Evolutionary conservation across 441 rosid species (phyloP).

Genomic region (Viola pubescens): DNA sequence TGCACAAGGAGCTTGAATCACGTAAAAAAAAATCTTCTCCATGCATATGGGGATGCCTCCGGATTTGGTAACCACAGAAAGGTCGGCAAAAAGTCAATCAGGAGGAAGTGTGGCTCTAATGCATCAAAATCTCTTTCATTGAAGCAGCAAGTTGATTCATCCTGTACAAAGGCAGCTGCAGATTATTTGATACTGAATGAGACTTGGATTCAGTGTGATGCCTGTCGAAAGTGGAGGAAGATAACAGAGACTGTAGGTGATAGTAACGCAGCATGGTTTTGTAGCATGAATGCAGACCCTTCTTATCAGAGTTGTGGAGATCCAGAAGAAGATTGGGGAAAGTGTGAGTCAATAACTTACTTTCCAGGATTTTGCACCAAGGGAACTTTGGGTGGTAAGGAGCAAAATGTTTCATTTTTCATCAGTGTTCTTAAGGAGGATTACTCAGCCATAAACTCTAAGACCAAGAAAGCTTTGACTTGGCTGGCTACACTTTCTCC

Average conservation of each 20-base stretch:
- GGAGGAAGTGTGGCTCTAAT: constrained; percentile 31
- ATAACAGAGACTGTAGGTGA: constrained; percentile 37
- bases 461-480: constrained; percentile 55
- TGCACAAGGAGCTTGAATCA: constrained; percentile 43
- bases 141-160: constrained; percentile 21
- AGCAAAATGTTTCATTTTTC: constrained; percentile 66
- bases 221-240: constrained; percentile 92
- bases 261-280: constrained; percentile 71
- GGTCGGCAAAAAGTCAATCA: constrained; percentile 22
- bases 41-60: constrained; percentile 35
- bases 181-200: constrained; percentile 35
- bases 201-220: constrained; percentile 90
- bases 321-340: constrained; percentile 78
- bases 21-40: constrained; percentile 53
- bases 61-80: constrained; percentile 28
- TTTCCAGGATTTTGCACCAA: constrained; percentile 70
- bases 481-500: constrained; percentile 74
- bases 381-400: constrained; percentile 53
- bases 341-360: constrained; percentile 41
- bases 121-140: background rate
- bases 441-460: constrained; percentile 38
- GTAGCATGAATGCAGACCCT: constrained; percentile 80
- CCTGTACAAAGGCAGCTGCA: constrained; percentile 24
- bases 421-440: constrained; percentile 63
- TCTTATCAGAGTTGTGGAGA: constrained; percentile 56